Evolutionary conservation across 371 early-diverging fungal species (phyloP).

Genomic region (Mortierella sp.): DNA sequence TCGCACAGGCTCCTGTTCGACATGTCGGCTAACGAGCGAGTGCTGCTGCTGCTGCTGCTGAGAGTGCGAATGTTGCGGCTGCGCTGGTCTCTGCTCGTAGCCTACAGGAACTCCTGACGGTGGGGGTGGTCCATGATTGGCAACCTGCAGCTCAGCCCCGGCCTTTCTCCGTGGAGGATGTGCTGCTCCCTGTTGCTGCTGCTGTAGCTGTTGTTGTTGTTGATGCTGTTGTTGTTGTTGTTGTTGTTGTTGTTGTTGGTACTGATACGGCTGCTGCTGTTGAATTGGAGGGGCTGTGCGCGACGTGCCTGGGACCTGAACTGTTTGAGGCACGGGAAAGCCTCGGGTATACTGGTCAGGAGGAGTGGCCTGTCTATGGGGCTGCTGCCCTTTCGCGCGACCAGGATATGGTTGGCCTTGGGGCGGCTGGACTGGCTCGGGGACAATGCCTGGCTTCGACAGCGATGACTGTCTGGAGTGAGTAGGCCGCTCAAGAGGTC

Average conservation of each 20-base stretch:
- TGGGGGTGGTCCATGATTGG: background rate
- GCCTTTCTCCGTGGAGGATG: constrained; percentile 12
- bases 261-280: constrained; percentile 8
- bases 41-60: constrained; percentile 27
- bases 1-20: constrained; percentile 19
- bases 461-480: constrained; percentile 35
- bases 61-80: constrained; percentile 20
- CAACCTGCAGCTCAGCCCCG: constrained; percentile 14
- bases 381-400: constrained; percentile 7
- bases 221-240: constrained; percentile 22
- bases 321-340: constrained; percentile 1
- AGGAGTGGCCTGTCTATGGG: background rate
- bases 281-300: constrained; percentile 7
- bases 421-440: constrained; percentile 11
- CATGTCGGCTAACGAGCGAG: constrained; percentile 12
- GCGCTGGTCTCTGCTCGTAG: constrained; percentile 14
- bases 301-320: constrained; percentile 3
- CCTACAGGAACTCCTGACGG: constrained; percentile 8
- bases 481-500: constrained; percentile 19
- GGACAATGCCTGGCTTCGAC: constrained; percentile 14
- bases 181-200: constrained; percentile 7
- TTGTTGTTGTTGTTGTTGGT: constrained; percentile 18
- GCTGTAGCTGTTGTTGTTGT: constrained; percentile 10
- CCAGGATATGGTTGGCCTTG: constrained; percentile 16
- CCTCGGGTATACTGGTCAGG: constrained; percentile 22